Conservation (phyloP, 2,329 filamentous ascomycete species). For the Phialocephala sp. region DNA sequence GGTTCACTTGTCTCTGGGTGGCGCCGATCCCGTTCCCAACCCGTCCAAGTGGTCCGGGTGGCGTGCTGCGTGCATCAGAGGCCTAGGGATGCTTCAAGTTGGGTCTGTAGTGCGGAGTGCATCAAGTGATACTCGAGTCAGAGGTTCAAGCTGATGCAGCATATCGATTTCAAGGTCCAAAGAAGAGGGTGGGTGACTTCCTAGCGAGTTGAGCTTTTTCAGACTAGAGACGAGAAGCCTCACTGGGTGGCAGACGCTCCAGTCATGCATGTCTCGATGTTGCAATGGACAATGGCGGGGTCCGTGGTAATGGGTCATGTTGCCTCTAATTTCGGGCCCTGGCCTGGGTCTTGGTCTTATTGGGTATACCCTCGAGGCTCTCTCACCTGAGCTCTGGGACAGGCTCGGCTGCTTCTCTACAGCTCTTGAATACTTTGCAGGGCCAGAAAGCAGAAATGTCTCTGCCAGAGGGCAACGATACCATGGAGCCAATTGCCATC, state of each 20-base stretch:
- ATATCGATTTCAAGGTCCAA: too few species aligned
- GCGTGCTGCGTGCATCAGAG: not conserved
- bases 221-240: too few species aligned
- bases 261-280: too few species aligned
- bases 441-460: not conserved
- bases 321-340: not conserved
- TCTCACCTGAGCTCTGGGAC: too few species aligned
- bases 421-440: not conserved
- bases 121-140: not conserved
- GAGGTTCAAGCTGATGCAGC: too few species aligned
- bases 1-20: not conserved
- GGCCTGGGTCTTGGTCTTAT: not conserved
- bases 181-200: too few species aligned
- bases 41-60: not conserved
- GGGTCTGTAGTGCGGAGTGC: not conserved
- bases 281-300: too few species aligned
- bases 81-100: not conserved
- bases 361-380: too few species aligned
- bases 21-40: not conserved
- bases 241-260: too few species aligned
- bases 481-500: constrained; percentile 49
- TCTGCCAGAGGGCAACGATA: not conserved
- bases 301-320: not conserved
- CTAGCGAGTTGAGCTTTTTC: too few species aligned
- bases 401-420: not conserved